phyloP scores from a whole-genome alignment of 1,284 basidiomycete genomes.

The Marasmius fiardii region DNA sequence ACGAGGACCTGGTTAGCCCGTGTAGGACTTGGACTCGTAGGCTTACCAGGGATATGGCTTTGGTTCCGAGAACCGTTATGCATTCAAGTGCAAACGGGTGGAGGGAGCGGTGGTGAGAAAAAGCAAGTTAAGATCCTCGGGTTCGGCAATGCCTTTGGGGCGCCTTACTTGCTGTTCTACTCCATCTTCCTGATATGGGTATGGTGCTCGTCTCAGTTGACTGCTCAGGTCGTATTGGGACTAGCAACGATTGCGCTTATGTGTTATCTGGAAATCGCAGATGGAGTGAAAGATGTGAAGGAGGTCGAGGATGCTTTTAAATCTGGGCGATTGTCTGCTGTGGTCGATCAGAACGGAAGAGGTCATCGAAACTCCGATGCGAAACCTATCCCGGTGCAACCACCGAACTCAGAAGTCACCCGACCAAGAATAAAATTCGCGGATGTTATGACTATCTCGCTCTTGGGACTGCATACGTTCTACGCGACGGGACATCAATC shows the following conservation, averaged over 20 bases:
- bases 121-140: constrained; percentile 72
- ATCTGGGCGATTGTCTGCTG: constrained; percentile 41
- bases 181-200: constrained; percentile 60
- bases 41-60: constrained; percentile 53
- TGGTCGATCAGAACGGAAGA: constrained; percentile 28
- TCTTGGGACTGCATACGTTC: constrained; percentile 78
- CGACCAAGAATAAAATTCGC: constrained; percentile 51
- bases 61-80: constrained; percentile 77
- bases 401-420: constrained; percentile 4
- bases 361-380: constrained; percentile 21
- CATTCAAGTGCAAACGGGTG: constrained; percentile 30
- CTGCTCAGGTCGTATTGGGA: constrained; percentile 77
- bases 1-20: constrained; percentile 64
- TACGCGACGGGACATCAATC: constrained; percentile 93
- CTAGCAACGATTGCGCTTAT: constrained; percentile 64
- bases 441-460: constrained; percentile 69
- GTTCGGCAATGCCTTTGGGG: constrained; percentile 88
- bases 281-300: constrained; percentile 73
- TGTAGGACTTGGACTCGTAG: constrained; percentile 45
- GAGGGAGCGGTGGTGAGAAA: constrained; percentile 14
- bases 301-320: constrained; percentile 51
- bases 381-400: no score
- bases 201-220: constrained; percentile 73
- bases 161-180: constrained; percentile 84
- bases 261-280: constrained; percentile 73